Base-by-base conservation (phyloP, 495 filamentous ascomycete species). In the Penicillium pancosmium region DNA sequence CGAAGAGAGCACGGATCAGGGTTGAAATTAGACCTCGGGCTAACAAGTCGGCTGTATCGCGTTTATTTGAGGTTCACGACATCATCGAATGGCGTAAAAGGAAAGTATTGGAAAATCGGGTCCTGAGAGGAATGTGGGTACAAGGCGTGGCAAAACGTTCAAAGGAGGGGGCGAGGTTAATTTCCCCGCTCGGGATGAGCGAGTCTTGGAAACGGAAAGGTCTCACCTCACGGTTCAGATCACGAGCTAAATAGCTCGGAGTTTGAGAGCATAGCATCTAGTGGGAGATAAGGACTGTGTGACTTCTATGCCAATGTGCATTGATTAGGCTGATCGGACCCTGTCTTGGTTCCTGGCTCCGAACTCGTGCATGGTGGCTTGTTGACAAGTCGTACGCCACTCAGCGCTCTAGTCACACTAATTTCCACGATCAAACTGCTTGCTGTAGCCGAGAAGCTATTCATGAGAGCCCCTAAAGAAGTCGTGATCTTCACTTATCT, bases 291-390 rank as follows among this genome's bases (percentile, higher is more conserved):
- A 13, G 36, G 12, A 13, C 12, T 9, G 36, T 12, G 15, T 40
- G 15, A 31, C 27, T 40, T 12, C 11, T 12, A 40, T 40, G 11
- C 12, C 0, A 40, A 5, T n/a, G 15, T 40, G 16, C 16, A 12
- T 19, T 46, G 15, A 46, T 12, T 46, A 21, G 7, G 43, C 9
- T 27, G 46, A 48, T 48, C 46, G 46, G 46, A 0, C 23, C 46
- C n/a, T 48, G 10, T 48, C 46, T 48, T 48, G 46, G 46, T 48
- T 48, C 46, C 46, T 48, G 46, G 3, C 46, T 48, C 46, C 21
- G 46, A 48, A 19, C 19, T n/a, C 46, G 21, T 48, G 46, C 55
- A 51, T 33, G 49, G 33, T 51, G 49, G 49, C 49, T 51, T 33
- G 33, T 34, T 4, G 25, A 51, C 25, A 33, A 35, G 25, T 34